Evolutionary conservation across 176 grass and related monocot species (phyloP).

Genomic region (Puccinellia tenuiflora): DNA sequence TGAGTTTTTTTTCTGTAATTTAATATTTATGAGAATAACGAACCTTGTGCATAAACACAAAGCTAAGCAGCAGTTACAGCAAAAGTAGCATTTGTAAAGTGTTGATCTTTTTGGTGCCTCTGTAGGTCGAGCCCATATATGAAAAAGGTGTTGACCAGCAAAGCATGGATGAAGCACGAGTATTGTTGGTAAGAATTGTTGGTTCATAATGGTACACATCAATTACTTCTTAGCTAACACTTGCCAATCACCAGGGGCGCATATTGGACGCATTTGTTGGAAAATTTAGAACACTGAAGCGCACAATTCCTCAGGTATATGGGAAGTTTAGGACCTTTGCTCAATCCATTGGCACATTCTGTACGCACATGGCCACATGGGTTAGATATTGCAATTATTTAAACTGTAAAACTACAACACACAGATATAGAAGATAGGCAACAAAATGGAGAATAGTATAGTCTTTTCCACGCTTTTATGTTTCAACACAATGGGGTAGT

Average conservation of each 20-base stretch:
- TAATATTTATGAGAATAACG: conserved; percentile 5
- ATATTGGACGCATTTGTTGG: conserved; percentile 99
- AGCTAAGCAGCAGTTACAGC: conserved; percentile 3
- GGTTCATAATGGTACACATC: neutral
- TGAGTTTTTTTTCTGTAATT: conserved; percentile 1
- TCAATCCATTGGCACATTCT: neutral
- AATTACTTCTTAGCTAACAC: conserved; percentile 13
- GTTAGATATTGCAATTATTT: neutral
- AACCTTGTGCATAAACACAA: neutral
- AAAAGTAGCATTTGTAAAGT: neutral
- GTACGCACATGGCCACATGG: neutral
- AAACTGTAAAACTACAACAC: neutral
- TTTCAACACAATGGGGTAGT: neutral
- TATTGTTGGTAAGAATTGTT: conserved; percentile 72
- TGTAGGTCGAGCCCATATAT: conserved; percentile 97
- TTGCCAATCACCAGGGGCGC: conserved; percentile 53
- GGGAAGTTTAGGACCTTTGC: neutral
- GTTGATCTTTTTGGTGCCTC: conserved; percentile 24
- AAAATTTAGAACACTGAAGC: conserved; percentile 90
- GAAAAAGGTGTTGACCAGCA: conserved; percentile 91
- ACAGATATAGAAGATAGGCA: neutral
- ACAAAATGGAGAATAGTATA: neutral
- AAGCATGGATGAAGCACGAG: conserved; percentile 94
- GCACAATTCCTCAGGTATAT: conserved; percentile 87
- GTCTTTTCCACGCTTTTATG: neutral